These are phyloP conservation scores for Argentina anserina DNA, from an alignment of 306 rosid species.

Conservation along the genomic window DNA sequence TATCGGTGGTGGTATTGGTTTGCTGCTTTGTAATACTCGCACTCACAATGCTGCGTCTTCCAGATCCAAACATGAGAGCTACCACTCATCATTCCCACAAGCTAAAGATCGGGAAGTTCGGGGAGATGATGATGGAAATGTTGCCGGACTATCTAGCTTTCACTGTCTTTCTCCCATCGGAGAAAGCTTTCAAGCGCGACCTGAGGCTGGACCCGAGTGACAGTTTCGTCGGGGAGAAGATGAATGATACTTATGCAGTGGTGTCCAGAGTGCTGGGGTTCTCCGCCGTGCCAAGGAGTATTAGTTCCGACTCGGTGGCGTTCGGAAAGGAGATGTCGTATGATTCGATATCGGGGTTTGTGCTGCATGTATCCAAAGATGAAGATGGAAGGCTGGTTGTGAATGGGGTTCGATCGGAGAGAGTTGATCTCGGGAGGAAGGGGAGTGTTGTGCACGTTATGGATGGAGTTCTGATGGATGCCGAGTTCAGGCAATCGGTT, in stretches of 20 bases:
- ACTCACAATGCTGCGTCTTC: conserved; percentile 54
- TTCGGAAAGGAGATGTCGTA: conserved; percentile 39
- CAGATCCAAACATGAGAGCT: conserved; percentile 37
- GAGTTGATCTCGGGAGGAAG: conserved; percentile 47
- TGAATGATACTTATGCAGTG: conserved; percentile 62
- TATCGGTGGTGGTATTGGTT: conserved; percentile 39
- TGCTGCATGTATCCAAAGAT: conserved; percentile 49
- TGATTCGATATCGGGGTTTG: conserved; percentile 80
- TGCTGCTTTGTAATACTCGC: conserved; percentile 41
- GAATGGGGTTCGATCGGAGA: conserved; percentile 56
- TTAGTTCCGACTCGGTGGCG: conserved; percentile 42
- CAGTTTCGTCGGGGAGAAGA: conserved; percentile 45
- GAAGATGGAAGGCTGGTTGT: conserved; percentile 63
- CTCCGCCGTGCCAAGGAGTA: conserved; percentile 58
- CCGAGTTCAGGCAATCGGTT: conserved; percentile 67
- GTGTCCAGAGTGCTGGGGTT: conserved; percentile 67
- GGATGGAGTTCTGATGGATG: conserved; percentile 88
- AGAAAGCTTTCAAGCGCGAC: conserved; percentile 69
- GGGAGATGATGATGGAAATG: conserved; percentile 79
- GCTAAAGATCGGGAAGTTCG: conserved; percentile 39
- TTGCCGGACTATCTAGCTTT: conserved; percentile 80
- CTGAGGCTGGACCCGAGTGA: conserved; percentile 39
- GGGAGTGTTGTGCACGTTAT: conserved; percentile 59
- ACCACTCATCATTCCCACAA: conserved; percentile 26
- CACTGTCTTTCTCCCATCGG: conserved; percentile 75